Evolutionary conservation across 1,284 basidiomycete species (phyloP).

Genomic region (Rhodotorula sp.): DNA sequence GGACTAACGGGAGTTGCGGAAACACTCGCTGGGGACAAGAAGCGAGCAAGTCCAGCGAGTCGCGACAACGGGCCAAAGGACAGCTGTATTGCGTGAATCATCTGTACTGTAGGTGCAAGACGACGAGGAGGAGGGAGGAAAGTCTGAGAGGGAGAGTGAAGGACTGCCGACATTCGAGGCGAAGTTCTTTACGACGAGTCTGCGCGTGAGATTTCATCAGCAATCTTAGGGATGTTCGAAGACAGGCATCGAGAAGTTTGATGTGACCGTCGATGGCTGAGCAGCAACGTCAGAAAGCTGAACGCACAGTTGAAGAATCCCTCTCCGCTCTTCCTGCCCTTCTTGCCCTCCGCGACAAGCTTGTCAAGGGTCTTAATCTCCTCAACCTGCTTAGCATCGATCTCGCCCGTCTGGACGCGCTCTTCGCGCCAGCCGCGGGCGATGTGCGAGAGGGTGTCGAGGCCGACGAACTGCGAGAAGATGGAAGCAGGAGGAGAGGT

Average conservation of each 20-base stretch:
- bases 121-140: no score
- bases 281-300: not conserved
- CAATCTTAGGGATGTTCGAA: not conserved
- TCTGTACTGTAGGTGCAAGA: no score
- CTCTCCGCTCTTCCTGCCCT: conserved; percentile 57
- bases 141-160: no score
- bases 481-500: no score
- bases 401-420: conserved; percentile 50
- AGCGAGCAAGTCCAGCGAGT: not conserved
- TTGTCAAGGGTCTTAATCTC: conserved; percentile 53
- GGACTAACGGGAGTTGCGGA: no score
- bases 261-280: no score
- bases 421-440: conserved; percentile 57
- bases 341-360: conserved; percentile 56
- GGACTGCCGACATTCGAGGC: no score
- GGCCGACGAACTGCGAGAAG: conserved; percentile 30
- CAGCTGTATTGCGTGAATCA: no score
- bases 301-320: conserved; percentile 52
- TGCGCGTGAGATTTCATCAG: not conserved
- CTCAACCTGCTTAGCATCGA: conserved; percentile 53
- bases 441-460: conserved; percentile 50
- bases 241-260: not conserved
- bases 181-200: not conserved
- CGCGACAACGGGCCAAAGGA: no score
- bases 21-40: not conserved